Percentiles rank a stretch among this genome's conserved stretches.
Evolutionary conservation across 495 filamentous ascomycete species (phyloP).

Genomic region (Platismatia glauca): DNA sequence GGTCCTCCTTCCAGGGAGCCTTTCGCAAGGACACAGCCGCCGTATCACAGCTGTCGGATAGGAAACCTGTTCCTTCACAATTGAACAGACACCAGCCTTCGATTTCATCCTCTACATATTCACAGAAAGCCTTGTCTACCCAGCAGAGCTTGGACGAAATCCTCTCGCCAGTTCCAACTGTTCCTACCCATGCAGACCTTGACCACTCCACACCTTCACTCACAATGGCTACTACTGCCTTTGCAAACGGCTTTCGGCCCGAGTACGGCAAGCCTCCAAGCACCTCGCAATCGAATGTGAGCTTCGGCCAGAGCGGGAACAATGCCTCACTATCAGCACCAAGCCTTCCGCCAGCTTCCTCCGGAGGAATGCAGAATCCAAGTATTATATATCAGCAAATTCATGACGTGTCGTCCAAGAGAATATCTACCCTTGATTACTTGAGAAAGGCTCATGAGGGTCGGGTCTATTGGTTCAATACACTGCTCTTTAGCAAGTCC

Average conservation of each 20-base stretch:
- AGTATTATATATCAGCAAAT: constrained; percentile 71
- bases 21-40: constrained; percentile 6
- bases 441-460: constrained; percentile 87
- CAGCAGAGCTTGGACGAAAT: constrained; percentile 12
- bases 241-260: constrained; percentile 14
- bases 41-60: constrained; percentile 8
- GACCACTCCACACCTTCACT: constrained; percentile 12
- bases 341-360: constrained; percentile 16
- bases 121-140: constrained; percentile 6
- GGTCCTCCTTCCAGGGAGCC: constrained; percentile 15
- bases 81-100: constrained; percentile 12
- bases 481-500: constrained; percentile 75
- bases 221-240: constrained; percentile 19
- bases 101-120: background rate
- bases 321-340: constrained; percentile 18
- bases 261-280: constrained; percentile 15
- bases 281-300: constrained; percentile 19
- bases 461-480: constrained; percentile 95
- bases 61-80: constrained; percentile 5
- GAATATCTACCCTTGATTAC: constrained; percentile 94
- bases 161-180: background rate
- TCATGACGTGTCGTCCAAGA: constrained; percentile 78
- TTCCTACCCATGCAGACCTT: constrained; percentile 14
- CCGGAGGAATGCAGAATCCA: constrained; percentile 51
- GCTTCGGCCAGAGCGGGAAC: constrained; percentile 18